These are phyloP conservation scores for Lolium multiflorum DNA, from an alignment of 176 grass and related monocot species.

Conservation along the genomic window DNA sequence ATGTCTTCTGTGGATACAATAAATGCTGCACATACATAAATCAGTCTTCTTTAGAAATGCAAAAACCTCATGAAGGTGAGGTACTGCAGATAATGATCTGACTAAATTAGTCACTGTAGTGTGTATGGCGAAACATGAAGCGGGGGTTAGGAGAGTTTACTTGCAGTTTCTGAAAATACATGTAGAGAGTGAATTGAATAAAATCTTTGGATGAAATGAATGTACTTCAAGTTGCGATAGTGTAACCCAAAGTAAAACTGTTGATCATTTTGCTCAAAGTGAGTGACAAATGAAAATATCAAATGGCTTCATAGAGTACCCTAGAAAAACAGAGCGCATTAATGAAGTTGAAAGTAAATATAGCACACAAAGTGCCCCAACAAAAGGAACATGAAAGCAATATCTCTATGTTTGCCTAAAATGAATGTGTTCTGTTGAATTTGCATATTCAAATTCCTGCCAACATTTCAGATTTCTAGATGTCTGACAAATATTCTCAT, in stretches of 20 bases:
- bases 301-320: neutral
- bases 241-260: neutral
- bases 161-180: neutral
- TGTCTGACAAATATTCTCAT: constrained; percentile 10
- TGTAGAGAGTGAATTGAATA: neutral
- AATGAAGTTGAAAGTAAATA: neutral
- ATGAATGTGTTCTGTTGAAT: neutral
- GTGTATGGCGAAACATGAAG: constrained; percentile 3
- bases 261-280: neutral
- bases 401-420: neutral
- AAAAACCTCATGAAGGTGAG: neutral
- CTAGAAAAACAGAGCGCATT: neutral
- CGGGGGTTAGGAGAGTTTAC: neutral
- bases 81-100: neutral
- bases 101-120: neutral
- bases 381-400: neutral
- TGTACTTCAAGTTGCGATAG: neutral
- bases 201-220: neutral
- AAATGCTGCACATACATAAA: neutral
- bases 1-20: constrained; percentile 6
- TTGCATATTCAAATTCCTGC: neutral
- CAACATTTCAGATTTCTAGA: neutral
- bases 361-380: neutral
- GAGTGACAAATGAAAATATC: neutral
- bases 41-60: neutral